Conservation (phyloP, 139 green algal species). For the Spirogloea muscicola region DNA sequence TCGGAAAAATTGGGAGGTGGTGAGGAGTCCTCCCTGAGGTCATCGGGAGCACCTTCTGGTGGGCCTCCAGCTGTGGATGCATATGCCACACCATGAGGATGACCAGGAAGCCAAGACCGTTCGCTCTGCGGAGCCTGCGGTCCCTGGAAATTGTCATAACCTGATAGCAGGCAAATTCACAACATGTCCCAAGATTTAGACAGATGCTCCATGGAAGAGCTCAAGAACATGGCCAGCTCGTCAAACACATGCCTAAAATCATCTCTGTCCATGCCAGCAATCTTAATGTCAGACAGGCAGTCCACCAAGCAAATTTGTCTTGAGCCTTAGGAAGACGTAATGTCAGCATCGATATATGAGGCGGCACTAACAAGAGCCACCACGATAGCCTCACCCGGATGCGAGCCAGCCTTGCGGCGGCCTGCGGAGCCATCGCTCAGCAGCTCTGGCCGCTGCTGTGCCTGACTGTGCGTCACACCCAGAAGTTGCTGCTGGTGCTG, state of each 20-base stretch:
- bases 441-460: background rate
- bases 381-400: background rate
- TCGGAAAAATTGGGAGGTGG: slow-evolving; percentile 5
- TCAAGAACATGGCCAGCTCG: too few relatives aligned
- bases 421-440: background rate
- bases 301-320: too few relatives aligned
- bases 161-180: too few relatives aligned
- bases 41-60: background rate
- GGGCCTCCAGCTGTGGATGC: background rate
- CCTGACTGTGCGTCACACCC: background rate
- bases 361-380: too few relatives aligned
- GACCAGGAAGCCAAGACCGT: background rate
- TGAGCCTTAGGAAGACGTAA: too few relatives aligned
- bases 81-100: background rate
- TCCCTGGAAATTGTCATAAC: background rate
- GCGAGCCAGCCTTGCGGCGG: too few relatives aligned
- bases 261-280: too few relatives aligned
- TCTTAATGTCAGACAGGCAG: too few relatives aligned
- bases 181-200: too few relatives aligned
- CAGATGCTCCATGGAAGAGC: too few relatives aligned
- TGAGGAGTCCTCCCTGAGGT: background rate
- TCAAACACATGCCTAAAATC: too few relatives aligned
- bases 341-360: too few relatives aligned
- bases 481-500: background rate
- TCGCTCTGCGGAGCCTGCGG: background rate